These are phyloP conservation scores for Musa balbisiana DNA, from an alignment of 202 grass and related monocot genomes.

Conservation along the genomic window DNA sequence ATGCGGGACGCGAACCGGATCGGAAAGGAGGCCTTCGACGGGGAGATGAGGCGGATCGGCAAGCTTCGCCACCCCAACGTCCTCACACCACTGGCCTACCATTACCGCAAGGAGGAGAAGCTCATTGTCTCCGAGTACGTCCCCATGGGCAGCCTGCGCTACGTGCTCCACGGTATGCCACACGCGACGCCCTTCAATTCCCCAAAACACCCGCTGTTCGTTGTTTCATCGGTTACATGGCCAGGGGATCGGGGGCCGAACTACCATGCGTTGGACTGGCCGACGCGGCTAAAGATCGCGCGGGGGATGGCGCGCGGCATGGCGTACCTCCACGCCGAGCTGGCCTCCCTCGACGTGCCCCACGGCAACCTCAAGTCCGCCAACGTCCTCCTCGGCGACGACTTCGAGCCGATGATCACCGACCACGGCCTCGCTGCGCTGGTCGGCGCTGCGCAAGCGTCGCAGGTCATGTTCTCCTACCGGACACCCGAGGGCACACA, in stretches of 20 bases:
- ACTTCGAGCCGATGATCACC: constrained; percentile 38
- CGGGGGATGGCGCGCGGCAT: constrained; percentile 38
- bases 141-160: constrained; percentile 53
- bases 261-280: constrained; percentile 37
- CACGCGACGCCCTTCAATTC: too few relatives aligned
- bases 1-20: constrained; percentile 69
- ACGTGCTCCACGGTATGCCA: constrained; percentile 44
- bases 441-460: constrained; percentile 34
- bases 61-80: constrained; percentile 53
- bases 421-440: constrained; percentile 54
- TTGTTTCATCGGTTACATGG: background rate
- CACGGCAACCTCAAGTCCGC: constrained; percentile 77
- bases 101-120: constrained; percentile 70
- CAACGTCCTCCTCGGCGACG: constrained; percentile 48
- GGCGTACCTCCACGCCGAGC: constrained; percentile 53
- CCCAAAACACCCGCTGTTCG: background rate
- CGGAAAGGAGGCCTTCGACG: constrained; percentile 39
- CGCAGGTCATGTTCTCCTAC: constrained; percentile 55
- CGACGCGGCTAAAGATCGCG: constrained; percentile 34
- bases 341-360: constrained; percentile 29
- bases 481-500: constrained; percentile 42
- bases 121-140: constrained; percentile 63
- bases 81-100: constrained; percentile 44
- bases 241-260: constrained; percentile 44
- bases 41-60: constrained; percentile 33